A percentile compares a stretch with the other conserved stretches of the same genome.
Conservation (phyloP, 2,329 filamentous ascomycete genomes). For the Hypoxylon sp. region DNA sequence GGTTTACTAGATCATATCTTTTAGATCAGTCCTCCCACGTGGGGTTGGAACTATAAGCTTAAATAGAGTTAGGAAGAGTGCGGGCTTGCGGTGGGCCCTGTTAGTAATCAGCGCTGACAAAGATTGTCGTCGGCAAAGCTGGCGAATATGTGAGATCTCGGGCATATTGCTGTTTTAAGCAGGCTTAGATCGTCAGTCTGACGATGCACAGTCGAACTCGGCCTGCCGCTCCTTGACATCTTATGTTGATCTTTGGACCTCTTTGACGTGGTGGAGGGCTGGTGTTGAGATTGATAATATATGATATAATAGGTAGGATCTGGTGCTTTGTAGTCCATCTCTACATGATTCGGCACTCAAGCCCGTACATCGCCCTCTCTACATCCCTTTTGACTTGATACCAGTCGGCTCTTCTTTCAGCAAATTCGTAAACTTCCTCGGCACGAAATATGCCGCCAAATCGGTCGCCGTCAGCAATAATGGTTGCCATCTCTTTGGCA, state of each 20-base stretch:
- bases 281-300: slow-evolving; percentile 1
- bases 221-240: background rate
- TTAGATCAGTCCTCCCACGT: slow-evolving; percentile 1
- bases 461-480: slow-evolving; percentile 91
- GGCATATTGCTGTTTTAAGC: background rate
- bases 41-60: background rate
- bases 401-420: slow-evolving; percentile 94
- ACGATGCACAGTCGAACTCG: background rate
- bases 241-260: slow-evolving; percentile 1
- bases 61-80: slow-evolving; percentile 2
- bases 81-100: background rate
- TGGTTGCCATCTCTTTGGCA: slow-evolving; percentile 93
- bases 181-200: background rate
- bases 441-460: slow-evolving; percentile 94
- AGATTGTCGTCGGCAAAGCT: background rate
- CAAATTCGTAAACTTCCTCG: slow-evolving; percentile 98
- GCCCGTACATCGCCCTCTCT: slow-evolving; percentile 96
- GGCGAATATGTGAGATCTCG: background rate
- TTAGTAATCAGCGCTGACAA: background rate
- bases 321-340: slow-evolving; percentile 19
- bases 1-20: slow-evolving; percentile 21
- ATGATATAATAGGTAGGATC: background rate
- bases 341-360: slow-evolving; percentile 89
- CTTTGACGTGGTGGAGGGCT: background rate
- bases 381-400: slow-evolving; percentile 89